Base-by-base conservation (phyloP, 257 asterid genomes). In the Datura wrightii region DNA sequence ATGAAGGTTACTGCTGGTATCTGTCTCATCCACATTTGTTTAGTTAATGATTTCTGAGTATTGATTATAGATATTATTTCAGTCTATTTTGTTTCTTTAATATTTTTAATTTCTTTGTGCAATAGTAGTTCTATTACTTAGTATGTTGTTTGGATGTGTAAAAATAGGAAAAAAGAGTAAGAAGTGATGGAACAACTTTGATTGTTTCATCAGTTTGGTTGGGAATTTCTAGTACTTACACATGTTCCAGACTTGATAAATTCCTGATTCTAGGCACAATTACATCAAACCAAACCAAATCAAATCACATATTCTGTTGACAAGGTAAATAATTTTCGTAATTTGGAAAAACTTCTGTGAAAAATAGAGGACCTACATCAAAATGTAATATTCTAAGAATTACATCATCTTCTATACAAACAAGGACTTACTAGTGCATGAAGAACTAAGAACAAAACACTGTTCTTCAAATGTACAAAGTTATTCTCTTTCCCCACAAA, bases 11-110 rank as follows among this genome's bases (percentile, higher is more conserved):
- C 44, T 78, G 82, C 4, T 46, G 82, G 82, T 78, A 44, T 87
- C 56, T 83, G 74, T 67, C 82, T 84, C 56, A 16, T 63, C 71
- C 16, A 10, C 59, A 82, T 84, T 70, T 81, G 52, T 79, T 79
- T 67, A 55, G 66, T 80, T 78, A 48, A 44, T 42, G 55, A 36
- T 71, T 70, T 71, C 55, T 71, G 79, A 44, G 18, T 71, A 44
- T 71, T 42, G 37, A 71, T 71, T 71, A 13, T 9, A 42, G 56
- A 71, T 70, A 48, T 42, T 18, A 41, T 70, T 70, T 42, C 36
- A 70, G 10, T 70, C 37, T 18, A 42, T 42, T 70, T 70, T 70
- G 79, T 70, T 42, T 42, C 55, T 70, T 42, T 70, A 70, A 41
- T 42, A 18, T n/a, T 70, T 42, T 42, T 8, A 18, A 9, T 18